Conservation (phyloP, 2,329 filamentous ascomycete genomes). For the Camillea tinctor region DNA sequence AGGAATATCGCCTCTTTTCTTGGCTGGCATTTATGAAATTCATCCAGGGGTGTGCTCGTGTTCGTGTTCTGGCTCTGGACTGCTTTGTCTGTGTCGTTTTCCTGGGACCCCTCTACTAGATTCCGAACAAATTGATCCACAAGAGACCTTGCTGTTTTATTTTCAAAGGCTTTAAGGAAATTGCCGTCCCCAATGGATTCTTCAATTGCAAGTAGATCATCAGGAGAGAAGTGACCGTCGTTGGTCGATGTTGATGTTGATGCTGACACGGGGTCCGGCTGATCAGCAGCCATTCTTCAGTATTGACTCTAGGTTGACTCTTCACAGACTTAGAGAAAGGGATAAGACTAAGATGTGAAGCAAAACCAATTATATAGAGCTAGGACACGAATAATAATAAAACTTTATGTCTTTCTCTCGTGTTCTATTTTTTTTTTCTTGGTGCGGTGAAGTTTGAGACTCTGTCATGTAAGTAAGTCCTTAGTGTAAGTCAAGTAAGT, state of each 20-base stretch:
- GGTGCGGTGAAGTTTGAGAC: too few species aligned
- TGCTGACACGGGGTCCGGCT: neutral
- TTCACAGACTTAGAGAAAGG: too few species aligned
- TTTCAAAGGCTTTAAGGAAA: conserved; percentile 19
- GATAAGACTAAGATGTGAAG: too few species aligned
- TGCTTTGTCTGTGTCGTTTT: neutral
- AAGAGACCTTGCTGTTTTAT: conserved; percentile 11
- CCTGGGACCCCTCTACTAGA: conserved; percentile 1
- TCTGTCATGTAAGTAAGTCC: too few species aligned
- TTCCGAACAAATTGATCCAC: conserved; percentile 18
- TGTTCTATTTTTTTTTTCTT: too few species aligned
- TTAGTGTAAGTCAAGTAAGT: too few species aligned
- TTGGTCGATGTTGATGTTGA: neutral
- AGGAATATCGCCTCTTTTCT: conserved; percentile 31
- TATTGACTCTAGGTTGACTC: neutral
- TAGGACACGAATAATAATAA: too few species aligned
- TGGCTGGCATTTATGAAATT: neutral
- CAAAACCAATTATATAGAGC: too few species aligned
- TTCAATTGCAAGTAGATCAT: conserved; percentile 18
- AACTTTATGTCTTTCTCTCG: too few species aligned
- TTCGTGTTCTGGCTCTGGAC: neutral
- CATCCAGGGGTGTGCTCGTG: neutral
- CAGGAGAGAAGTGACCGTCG: neutral
- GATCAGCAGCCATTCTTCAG: neutral
- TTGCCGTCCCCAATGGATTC: conserved; percentile 16